Percentiles rank a stretch among this genome's conserved stretches.
These are phyloP conservation scores for Colletotrichum siamense DNA, from an alignment of 2,329 filamentous ascomycete species.

Conservation along the genomic window DNA sequence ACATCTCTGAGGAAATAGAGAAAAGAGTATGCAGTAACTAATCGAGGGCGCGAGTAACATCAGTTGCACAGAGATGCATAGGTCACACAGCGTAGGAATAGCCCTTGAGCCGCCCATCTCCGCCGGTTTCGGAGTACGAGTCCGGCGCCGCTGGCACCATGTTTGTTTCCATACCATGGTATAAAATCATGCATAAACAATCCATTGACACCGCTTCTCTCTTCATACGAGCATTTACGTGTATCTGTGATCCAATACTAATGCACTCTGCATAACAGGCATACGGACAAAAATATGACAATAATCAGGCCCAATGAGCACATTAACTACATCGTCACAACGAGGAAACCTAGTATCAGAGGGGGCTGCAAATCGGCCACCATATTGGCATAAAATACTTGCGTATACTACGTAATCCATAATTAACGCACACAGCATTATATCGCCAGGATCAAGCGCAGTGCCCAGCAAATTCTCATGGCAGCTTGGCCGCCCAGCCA, in stretches of 20 bases:
- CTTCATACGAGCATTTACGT: background rate
- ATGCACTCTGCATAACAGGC: background rate
- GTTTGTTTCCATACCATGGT: background rate
- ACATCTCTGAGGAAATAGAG: background rate
- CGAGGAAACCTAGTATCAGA: background rate
- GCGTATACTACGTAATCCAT: background rate
- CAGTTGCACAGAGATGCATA: background rate
- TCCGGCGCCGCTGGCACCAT: background rate
- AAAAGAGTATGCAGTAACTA: background rate
- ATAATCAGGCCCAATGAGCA: background rate
- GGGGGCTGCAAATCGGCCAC: background rate
- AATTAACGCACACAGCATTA: background rate
- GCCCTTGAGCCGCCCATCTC: background rate
- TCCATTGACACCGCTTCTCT: background rate
- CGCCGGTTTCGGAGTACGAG: background rate
- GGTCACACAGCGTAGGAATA: background rate
- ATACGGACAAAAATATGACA: background rate
- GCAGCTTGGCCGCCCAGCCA: background rate
- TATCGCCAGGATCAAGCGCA: background rate
- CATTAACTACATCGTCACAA: background rate
- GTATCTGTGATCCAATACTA: background rate
- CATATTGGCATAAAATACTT: background rate
- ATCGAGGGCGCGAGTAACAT: background rate
- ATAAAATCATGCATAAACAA: background rate
- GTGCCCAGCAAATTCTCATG: background rate